phyloP scores from a whole-genome alignment of 768 basidiomycete species.

The Hydnomerulius pinastri region DNA sequence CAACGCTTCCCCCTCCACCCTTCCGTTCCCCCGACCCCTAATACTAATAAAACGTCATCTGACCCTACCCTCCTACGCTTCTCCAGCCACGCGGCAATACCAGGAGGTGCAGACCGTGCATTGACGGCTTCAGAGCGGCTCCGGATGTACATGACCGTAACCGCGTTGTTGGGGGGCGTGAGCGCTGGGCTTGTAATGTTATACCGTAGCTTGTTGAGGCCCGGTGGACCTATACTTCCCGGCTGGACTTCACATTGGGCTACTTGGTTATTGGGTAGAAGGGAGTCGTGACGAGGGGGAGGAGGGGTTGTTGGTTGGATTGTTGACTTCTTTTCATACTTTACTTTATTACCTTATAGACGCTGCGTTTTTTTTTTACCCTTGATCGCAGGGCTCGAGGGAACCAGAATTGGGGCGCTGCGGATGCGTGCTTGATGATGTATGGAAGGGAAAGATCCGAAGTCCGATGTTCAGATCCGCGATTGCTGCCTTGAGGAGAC shows the following conservation, averaged over 20 bases:
- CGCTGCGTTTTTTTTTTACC: not conserved
- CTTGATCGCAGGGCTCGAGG: too few relatives aligned
- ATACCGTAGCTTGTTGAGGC: conserved; percentile 66
- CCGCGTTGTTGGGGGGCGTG: conserved; percentile 72
- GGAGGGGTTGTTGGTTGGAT: too few relatives aligned
- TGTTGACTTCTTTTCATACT: not conserved
- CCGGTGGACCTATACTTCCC: conserved; percentile 54
- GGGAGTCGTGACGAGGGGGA: conserved; percentile 38
- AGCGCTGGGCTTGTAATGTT: conserved; percentile 72
- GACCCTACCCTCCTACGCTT: conserved; percentile 14
- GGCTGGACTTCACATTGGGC: conserved; percentile 64
- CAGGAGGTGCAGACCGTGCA: conserved; percentile 82
- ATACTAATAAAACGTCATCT: conserved; percentile 6
- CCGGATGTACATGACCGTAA: conserved; percentile 70
- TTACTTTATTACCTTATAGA: conserved; percentile 18
- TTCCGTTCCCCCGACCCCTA: too few relatives aligned
- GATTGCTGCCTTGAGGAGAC: conserved; percentile 38
- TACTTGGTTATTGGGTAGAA: conserved; percentile 63
- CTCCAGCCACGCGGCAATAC: conserved; percentile 64
- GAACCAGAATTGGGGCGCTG: too few relatives aligned
- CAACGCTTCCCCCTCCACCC: too few relatives aligned
- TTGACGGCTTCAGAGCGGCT: conserved; percentile 68
- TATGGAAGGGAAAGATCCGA: conserved; percentile 31
- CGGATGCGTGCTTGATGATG: too few relatives aligned
- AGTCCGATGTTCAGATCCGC: conserved; percentile 38